These are phyloP conservation scores for Cyclotella distinguenda DNA, from an alignment of 108 stramenopile species.

Conservation along the genomic window DNA sequence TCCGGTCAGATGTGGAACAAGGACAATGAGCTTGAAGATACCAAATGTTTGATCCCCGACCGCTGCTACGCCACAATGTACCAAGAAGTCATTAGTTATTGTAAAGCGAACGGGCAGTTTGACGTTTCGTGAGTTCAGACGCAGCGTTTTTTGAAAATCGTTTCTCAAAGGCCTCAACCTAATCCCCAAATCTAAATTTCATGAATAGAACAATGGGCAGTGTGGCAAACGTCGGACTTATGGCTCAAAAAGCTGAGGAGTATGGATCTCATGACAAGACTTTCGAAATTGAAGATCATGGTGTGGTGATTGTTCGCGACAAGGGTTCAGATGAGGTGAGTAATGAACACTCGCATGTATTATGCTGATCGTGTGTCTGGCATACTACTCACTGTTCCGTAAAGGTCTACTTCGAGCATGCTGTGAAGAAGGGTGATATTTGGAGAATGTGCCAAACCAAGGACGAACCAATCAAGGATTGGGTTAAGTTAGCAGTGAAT, in stretches of 20 bases:
- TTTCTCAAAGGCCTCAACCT: not conserved
- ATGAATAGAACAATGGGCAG: conserved; percentile 65
- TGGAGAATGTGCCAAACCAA: conserved; percentile 95
- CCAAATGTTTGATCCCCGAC: conserved; percentile 91
- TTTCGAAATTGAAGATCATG: conserved; percentile 75
- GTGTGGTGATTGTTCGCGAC: conserved; percentile 75
- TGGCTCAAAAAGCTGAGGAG: conserved; percentile 94
- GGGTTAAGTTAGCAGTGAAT: conserved; percentile 87
- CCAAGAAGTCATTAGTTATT: conserved; percentile 86
- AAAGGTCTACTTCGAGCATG: conserved; percentile 74
- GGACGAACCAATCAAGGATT: conserved; percentile 90
- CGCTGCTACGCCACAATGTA: conserved; percentile 91
- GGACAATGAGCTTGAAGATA: conserved; percentile 82
- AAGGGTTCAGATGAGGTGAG: conserved; percentile 69
- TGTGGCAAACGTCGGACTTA: conserved; percentile 87
- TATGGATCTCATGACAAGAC: conserved; percentile 95
- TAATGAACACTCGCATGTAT: not conserved
- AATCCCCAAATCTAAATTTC: not conserved
- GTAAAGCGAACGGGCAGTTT: conserved; percentile 86
- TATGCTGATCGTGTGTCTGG: not conserved
- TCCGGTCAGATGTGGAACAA: conserved; percentile 96
- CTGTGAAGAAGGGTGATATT: conserved; percentile 86
- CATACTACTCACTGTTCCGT: too few species aligned
- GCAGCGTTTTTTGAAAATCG: not conserved
- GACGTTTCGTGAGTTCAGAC: conserved; percentile 64